Percentiles rank a stretch among this genome's conserved stretches.
phyloP scores from a whole-genome alignment of 164 flowering plant species.

The Annona squamosa region DNA sequence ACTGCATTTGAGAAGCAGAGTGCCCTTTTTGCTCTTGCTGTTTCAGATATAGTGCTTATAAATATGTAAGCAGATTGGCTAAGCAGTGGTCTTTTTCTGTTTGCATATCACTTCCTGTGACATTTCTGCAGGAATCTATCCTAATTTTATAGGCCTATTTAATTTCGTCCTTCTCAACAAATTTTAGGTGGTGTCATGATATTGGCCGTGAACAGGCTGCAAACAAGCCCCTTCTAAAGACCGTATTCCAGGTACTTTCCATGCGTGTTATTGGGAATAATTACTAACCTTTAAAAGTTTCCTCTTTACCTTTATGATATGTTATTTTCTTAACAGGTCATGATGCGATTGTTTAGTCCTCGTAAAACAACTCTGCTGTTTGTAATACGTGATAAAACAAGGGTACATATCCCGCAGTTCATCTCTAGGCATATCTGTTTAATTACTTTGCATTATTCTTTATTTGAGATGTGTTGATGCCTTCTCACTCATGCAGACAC shows the following conservation, averaged over 20 bases:
- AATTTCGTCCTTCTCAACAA: background rate
- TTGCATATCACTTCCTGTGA: background rate
- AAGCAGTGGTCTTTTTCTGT: background rate
- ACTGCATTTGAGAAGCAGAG: conserved; percentile 99
- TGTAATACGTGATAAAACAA: conserved; percentile 94
- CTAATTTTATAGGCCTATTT: background rate
- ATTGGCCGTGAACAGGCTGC: conserved; percentile 99
- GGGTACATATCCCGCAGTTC: conserved; percentile 33
- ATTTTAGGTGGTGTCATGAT: conserved; percentile 96
- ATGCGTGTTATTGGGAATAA: background rate
- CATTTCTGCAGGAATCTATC: background rate
- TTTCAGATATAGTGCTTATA: conserved; percentile 93
- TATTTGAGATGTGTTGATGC: background rate
- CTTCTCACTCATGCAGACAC: conserved; percentile 48
- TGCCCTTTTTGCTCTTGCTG: conserved; percentile 99
- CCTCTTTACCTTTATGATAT: conserved; percentile 5
- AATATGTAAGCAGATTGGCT: conserved; percentile 64
- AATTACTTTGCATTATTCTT: background rate
- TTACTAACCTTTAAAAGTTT: background rate
- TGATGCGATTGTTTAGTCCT: conserved; percentile 97
- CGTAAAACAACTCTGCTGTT: conserved; percentile 93
- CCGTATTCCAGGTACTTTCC: conserved; percentile 76
- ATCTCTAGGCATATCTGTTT: background rate
- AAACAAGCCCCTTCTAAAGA: conserved; percentile 92
- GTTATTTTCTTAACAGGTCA: conserved; percentile 49